These are phyloP conservation scores for Lentinula lateritia DNA, from an alignment of 768 basidiomycete species.

Conservation along the genomic window DNA sequence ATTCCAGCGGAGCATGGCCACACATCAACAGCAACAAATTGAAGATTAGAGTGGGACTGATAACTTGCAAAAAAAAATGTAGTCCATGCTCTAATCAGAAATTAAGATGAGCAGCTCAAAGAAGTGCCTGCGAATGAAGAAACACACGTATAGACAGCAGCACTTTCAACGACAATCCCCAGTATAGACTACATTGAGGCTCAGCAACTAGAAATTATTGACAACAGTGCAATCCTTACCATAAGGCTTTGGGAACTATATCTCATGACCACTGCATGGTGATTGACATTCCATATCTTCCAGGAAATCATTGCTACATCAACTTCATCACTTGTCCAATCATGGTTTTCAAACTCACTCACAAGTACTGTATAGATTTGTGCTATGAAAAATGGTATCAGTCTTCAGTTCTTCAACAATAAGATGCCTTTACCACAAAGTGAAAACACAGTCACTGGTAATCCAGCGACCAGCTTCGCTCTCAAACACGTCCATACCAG, in stretches of 20 bases:
- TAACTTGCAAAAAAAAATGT: constrained; percentile 12
- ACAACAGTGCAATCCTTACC: background rate
- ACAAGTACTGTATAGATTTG: constrained; percentile 8
- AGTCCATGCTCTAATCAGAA: constrained; percentile 14
- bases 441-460: constrained; percentile 11
- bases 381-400: background rate
- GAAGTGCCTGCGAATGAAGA: background rate
- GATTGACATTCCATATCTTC: no score
- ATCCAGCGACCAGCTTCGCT: constrained; percentile 11
- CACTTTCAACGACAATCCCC: constrained; percentile 13
- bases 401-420: background rate
- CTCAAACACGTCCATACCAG: constrained; percentile 7
- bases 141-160: constrained; percentile 14
- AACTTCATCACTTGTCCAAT: no score
- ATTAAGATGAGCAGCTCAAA: background rate
- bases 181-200: constrained; percentile 7
- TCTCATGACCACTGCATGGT: no score
- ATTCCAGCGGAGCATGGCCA: constrained; percentile 14
- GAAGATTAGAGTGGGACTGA: constrained; percentile 9
- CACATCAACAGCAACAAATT: constrained; percentile 12
- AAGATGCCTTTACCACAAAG: constrained; percentile 1
- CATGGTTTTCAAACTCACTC: no score
- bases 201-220: background rate
- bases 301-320: no score
- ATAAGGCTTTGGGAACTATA: background rate